These are phyloP conservation scores for Microstroma glucosiphilum DNA, from an alignment of 1,284 basidiomycete genomes.

Conservation along the genomic window DNA sequence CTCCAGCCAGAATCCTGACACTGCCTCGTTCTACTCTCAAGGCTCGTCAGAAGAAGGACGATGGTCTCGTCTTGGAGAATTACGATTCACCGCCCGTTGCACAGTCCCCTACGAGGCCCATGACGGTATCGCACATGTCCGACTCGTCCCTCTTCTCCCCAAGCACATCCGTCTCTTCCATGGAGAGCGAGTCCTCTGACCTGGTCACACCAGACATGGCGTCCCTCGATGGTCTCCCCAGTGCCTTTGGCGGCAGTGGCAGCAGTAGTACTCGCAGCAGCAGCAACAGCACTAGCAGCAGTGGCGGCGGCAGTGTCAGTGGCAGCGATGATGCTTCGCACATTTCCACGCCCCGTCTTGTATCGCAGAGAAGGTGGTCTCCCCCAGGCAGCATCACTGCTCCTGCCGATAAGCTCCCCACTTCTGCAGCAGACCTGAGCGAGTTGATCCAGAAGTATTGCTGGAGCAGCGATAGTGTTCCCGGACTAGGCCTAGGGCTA, in stretches of 20 bases:
- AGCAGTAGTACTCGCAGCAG: too few species aligned
- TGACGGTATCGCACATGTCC: conserved; percentile 7
- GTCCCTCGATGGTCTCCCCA: too few species aligned
- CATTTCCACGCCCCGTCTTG: too few species aligned
- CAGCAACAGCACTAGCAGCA: background rate
- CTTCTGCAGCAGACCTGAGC: conserved; percentile 30
- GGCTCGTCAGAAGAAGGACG: conserved; percentile 11
- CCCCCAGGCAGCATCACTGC: too few species aligned
- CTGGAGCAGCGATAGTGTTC: conserved; percentile 33
- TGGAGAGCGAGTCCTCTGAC: conserved; percentile 35
- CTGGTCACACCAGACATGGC: conserved; percentile 9
- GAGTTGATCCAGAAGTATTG: conserved; percentile 42
- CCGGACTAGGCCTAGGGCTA: background rate
- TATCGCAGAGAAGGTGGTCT: too few species aligned
- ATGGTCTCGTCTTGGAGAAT: conserved; percentile 28
- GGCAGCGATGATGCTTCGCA: too few species aligned
- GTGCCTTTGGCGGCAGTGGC: background rate
- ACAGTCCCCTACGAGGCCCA: too few species aligned
- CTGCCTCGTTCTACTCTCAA: background rate
- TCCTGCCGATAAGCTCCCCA: too few species aligned
- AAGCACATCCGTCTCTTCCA: conserved; percentile 26
- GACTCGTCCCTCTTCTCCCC: conserved; percentile 38
- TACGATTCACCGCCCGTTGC: conserved; percentile 11
- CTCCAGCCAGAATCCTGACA: conserved; percentile 17
- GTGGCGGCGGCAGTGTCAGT: too few species aligned